Percentiles rank a stretch among this genome's conserved stretches.
Evolutionary conservation across 495 filamentous ascomycete genomes (phyloP).

Genomic region (Xylaria flabelliformis): DNA sequence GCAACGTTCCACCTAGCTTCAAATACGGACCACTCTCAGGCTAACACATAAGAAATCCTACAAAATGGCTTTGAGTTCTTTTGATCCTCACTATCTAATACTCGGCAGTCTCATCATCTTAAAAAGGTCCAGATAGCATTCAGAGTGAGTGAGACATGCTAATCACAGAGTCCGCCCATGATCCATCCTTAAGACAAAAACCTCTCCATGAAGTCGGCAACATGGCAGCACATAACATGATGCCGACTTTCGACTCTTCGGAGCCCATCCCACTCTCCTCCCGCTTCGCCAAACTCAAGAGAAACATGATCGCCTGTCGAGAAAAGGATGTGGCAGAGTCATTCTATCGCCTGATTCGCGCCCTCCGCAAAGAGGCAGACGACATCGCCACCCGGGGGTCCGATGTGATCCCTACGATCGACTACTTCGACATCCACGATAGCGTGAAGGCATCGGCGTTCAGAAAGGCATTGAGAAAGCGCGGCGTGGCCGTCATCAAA

Average conservation of each 20-base stretch:
- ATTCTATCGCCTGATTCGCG: constrained; percentile 70
- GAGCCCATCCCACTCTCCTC: constrained; percentile 64
- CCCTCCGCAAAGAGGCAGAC: constrained; percentile 61
- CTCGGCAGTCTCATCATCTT: not conserved
- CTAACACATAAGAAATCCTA: constrained; percentile 14
- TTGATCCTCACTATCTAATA: not conserved
- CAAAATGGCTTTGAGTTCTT: not conserved
- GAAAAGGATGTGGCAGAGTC: constrained; percentile 64
- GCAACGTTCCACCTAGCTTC: constrained; percentile 6
- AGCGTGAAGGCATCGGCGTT: constrained; percentile 51
- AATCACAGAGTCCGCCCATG: constrained; percentile 1
- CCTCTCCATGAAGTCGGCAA: constrained; percentile 12
- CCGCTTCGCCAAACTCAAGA: constrained; percentile 76
- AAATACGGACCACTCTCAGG: not conserved
- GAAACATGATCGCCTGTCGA: constrained; percentile 63
- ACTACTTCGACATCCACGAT: constrained; percentile 62
- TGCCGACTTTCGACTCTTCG: constrained; percentile 18
- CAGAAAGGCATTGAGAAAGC: constrained; percentile 55
- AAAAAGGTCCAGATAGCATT: not conserved
- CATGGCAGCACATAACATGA: constrained; percentile 16
- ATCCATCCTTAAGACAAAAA: not conserved
- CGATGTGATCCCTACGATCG: constrained; percentile 64
- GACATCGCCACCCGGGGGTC: constrained; percentile 48
- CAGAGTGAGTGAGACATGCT: not conserved
- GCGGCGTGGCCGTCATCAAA: constrained; percentile 68